phyloP scores from a whole-genome alignment of 257 asterid species.

The Primulina huaijiensis region DNA sequence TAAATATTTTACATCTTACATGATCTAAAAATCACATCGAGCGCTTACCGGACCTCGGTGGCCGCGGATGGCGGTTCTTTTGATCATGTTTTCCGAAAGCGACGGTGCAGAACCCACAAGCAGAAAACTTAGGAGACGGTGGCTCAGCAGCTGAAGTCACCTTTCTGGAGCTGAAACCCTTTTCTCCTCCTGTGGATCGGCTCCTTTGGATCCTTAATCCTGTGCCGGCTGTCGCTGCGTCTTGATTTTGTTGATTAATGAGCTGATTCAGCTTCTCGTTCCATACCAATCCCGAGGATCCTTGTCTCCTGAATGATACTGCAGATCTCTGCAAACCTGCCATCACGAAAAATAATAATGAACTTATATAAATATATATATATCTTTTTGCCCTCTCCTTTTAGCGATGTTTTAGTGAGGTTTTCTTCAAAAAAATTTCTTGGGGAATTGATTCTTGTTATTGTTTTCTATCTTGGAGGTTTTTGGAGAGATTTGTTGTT shows the following conservation, averaged over 20 bases:
- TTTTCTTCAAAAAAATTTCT: background rate
- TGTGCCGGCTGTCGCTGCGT: conserved; percentile 22
- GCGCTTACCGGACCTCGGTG: conserved; percentile 44
- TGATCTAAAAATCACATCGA: conserved; percentile 20
- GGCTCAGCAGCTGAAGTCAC: conserved; percentile 47
- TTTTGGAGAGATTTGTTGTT: background rate
- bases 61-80: conserved; percentile 45
- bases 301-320: conserved; percentile 76
- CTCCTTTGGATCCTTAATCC: conserved; percentile 37
- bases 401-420: background rate
- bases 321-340: conserved; percentile 83
- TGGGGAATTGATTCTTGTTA: background rate
- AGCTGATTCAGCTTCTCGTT: conserved; percentile 59
- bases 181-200: conserved; percentile 45
- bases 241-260: conserved; percentile 29
- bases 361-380: no score
- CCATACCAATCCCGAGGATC: conserved; percentile 91
- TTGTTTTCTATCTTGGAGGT: no score
- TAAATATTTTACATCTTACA: background rate
- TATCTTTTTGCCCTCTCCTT: background rate
- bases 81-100: conserved; percentile 30
- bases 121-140: conserved; percentile 52
- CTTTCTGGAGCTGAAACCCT: conserved; percentile 43
- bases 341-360: conserved; percentile 30
- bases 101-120: conserved; percentile 41